phyloP scores from a whole-genome alignment of 2,329 filamentous ascomycete species.

The Cryphonectria radicalis region DNA sequence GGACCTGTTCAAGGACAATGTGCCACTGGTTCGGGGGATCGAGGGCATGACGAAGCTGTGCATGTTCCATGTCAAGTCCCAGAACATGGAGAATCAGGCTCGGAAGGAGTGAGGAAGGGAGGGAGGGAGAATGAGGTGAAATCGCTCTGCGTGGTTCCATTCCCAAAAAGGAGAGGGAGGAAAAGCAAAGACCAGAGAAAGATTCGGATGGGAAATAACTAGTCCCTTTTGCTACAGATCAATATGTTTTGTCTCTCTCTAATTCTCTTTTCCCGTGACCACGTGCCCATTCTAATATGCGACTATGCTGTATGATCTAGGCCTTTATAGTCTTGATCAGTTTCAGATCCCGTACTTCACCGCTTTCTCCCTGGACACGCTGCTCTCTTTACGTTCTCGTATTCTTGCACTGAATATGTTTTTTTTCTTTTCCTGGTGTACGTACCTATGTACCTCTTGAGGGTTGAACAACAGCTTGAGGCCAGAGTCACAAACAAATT shows the following conservation, averaged over 20 bases:
- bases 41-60: conserved; percentile 33
- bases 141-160: no score
- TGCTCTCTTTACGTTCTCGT: neutral
- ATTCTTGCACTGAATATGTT: no score
- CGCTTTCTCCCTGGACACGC: neutral
- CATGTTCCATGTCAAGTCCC: conserved; percentile 33
- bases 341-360: neutral
- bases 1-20: conserved; percentile 41
- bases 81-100: conserved; percentile 16
- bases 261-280: neutral
- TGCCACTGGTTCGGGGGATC: conserved; percentile 33
- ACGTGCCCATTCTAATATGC: neutral
- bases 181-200: no score
- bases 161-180: no score
- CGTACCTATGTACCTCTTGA: no score
- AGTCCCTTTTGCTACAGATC: neutral
- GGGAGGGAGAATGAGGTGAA: neutral
- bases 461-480: no score
- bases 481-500: no score
- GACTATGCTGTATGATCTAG: neutral
- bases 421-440: no score
- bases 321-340: neutral
- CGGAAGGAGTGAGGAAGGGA: conserved; percentile 6
- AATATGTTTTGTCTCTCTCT: no score
- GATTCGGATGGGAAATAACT: neutral